A percentile compares a stretch with the other conserved stretches of the same genome.
phyloP scores from a whole-genome alignment of 768 basidiomycete species.

The Tulasnella sp. region DNA sequence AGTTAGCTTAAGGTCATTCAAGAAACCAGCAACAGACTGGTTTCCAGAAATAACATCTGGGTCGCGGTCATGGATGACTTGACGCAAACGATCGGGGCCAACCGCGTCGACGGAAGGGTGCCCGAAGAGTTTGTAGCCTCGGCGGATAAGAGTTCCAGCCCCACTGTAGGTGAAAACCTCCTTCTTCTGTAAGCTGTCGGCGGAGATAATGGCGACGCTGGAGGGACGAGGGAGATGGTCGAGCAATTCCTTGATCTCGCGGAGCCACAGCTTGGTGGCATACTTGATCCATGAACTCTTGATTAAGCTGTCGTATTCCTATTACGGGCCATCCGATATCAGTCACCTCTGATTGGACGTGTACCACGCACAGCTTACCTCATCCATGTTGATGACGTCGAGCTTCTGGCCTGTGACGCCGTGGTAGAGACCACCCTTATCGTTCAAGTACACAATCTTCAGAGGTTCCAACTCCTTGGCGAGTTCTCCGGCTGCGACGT shows the following conservation, averaged over 20 bases:
- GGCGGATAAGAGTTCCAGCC: slow-evolving; percentile 95
- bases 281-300: slow-evolving; percentile 99
- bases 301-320: slow-evolving; percentile 97
- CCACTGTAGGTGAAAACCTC: slow-evolving; percentile 99
- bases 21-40: slow-evolving; percentile 84
- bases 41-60: slow-evolving; percentile 83
- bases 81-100: slow-evolving; percentile 92
- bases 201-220: slow-evolving; percentile 96
- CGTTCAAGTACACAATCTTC: slow-evolving; percentile 98
- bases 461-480: slow-evolving; percentile 97
- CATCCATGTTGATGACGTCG: slow-evolving; percentile 95
- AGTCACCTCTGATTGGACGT: neutral
- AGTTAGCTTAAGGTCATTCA: slow-evolving; percentile 76
- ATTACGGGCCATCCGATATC: slow-evolving; percentile 11
- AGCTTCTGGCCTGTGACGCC: slow-evolving; percentile 96
- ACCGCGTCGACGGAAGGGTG: slow-evolving; percentile 78
- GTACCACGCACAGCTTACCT: slow-evolving; percentile 54
- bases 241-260: slow-evolving; percentile 98
- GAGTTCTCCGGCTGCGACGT: slow-evolving; percentile 96
- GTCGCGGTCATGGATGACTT: slow-evolving; percentile 94
- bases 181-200: slow-evolving; percentile 91
- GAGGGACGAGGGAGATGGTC: slow-evolving; percentile 98
- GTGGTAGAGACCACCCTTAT: slow-evolving; percentile 98
- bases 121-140: slow-evolving; percentile 97
- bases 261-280: slow-evolving; percentile 97